These are phyloP conservation scores for Diospyros lotus DNA, from an alignment of 148 eudicot species.

Conservation along the genomic window DNA sequence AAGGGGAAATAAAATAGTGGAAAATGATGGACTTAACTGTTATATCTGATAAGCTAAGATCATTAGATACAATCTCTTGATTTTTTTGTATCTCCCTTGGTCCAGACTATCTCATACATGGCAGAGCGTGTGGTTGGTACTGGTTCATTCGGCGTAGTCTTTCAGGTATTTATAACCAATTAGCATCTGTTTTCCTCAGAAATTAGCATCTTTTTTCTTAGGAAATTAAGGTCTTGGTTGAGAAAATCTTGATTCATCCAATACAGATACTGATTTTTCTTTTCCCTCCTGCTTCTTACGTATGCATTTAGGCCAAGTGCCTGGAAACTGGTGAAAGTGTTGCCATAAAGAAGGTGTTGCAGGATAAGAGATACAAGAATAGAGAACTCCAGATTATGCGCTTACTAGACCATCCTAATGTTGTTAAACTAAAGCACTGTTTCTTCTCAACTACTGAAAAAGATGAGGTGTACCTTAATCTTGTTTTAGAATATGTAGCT, in stretches of 20 bases:
- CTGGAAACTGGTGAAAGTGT: conserved; percentile 84
- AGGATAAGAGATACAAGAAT: conserved; percentile 94
- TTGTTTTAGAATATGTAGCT: conserved; percentile 89
- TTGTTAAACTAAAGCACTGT: conserved; percentile 64
- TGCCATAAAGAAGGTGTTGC: conserved; percentile 93
- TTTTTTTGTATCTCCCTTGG: neutral
- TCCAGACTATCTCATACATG: conserved; percentile 81
- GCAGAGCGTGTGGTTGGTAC: conserved; percentile 98
- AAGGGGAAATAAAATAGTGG: too few relatives aligned
- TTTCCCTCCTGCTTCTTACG: neutral
- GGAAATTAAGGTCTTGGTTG: neutral
- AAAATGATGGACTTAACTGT: too few relatives aligned
- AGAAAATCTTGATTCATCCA: neutral
- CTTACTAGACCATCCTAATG: conserved; percentile 70
- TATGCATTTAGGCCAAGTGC: conserved; percentile 64
- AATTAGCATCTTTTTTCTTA: neutral
- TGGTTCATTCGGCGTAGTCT: conserved; percentile 95
- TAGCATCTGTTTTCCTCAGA: neutral
- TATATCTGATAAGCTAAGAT: too few relatives aligned
- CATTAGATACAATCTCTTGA: too few relatives aligned
- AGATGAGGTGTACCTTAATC: conserved; percentile 86
- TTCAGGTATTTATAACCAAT: conserved; percentile 48
- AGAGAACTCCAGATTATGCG: conserved; percentile 93
- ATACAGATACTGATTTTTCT: neutral
- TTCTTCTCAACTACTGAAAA: conserved; percentile 85